Percentiles rank a stretch among this genome's conserved stretches.
These are phyloP conservation scores for Pythium phragmitis DNA, from an alignment of 352 stramenopile genomes.

Conservation along the genomic window DNA sequence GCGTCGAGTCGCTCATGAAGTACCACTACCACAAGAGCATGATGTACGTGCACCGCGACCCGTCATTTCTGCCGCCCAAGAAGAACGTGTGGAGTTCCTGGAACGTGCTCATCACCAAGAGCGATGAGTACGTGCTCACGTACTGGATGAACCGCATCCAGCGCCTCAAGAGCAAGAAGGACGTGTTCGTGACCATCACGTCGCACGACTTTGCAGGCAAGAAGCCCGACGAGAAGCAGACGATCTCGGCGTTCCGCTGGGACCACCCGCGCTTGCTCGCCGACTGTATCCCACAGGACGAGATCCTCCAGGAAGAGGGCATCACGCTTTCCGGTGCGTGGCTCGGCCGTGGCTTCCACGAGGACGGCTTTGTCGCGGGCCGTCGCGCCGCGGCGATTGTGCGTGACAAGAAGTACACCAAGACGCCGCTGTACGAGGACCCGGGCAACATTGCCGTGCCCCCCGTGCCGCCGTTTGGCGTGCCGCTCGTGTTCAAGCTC, in stretches of 20 bases:
- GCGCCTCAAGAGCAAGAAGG: slow-evolving; percentile 80
- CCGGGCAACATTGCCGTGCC: slow-evolving; percentile 76
- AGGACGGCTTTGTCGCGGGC: slow-evolving; percentile 85
- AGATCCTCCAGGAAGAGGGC: slow-evolving; percentile 82
- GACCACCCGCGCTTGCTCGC: slow-evolving; percentile 82
- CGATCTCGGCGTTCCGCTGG: slow-evolving; percentile 80
- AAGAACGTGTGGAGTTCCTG: slow-evolving; percentile 83
- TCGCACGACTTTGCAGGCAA: slow-evolving; percentile 67
- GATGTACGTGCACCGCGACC: slow-evolving; percentile 86
- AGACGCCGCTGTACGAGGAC: slow-evolving; percentile 79
- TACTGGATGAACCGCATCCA: slow-evolving; percentile 92
- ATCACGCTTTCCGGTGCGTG: slow-evolving; percentile 82
- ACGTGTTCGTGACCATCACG: slow-evolving; percentile 88
- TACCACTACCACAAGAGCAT: slow-evolving; percentile 88
- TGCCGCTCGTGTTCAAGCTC: slow-evolving; percentile 69
- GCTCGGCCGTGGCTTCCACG: slow-evolving; percentile 84
- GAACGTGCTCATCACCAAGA: slow-evolving; percentile 85
- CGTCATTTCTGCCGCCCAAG: slow-evolving; percentile 64
- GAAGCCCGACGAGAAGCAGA: slow-evolving; percentile 45
- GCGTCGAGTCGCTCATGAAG: slow-evolving; percentile 69
- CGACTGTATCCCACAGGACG: slow-evolving; percentile 83
- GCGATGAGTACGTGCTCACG: slow-evolving; percentile 85
- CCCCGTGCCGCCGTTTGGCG: slow-evolving; percentile 66
- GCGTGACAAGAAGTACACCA: slow-evolving; percentile 70
- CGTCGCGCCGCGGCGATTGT: slow-evolving; percentile 76